Conservation (phyloP, 768 basidiomycete genomes). For the Tulasnella sp. region DNA sequence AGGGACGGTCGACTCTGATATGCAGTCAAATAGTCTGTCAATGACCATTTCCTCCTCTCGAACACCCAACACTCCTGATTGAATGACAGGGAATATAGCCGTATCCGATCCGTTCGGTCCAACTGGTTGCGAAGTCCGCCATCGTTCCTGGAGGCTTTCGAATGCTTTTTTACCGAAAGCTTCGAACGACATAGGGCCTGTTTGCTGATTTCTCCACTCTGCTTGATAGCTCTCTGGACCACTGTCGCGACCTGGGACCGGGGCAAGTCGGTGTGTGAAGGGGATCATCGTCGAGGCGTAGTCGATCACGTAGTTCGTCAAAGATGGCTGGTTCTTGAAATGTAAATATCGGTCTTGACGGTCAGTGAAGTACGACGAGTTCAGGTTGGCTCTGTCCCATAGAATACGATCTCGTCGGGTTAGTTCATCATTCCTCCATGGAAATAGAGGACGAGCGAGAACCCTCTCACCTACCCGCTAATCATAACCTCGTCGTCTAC, state of each 20-base stretch:
- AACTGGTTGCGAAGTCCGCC: slow-evolving; percentile 37
- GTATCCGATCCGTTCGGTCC: slow-evolving; percentile 49
- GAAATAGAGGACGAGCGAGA: background rate
- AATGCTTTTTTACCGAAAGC: slow-evolving; percentile 61
- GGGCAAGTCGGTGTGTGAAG: slow-evolving; percentile 69
- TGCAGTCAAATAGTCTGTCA: slow-evolving; percentile 58
- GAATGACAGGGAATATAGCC: slow-evolving; percentile 78
- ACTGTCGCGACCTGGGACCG: slow-evolving; percentile 13
- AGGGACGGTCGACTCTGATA: slow-evolving; percentile 39
- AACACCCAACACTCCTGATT: slow-evolving; percentile 85
- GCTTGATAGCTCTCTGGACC: slow-evolving; percentile 54
- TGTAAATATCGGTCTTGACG: slow-evolving; percentile 93
- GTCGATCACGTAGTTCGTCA: slow-evolving; percentile 83
- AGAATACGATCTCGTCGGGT: background rate
- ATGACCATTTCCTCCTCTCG: slow-evolving; percentile 80
- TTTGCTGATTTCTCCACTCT: slow-evolving; percentile 66
- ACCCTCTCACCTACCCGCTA: slow-evolving; percentile 70
- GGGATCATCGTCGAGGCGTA: slow-evolving; percentile 69
- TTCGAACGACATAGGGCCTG: slow-evolving; percentile 73
- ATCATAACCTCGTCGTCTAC: slow-evolving; percentile 91
- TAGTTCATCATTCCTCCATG: background rate
- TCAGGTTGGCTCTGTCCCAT: slow-evolving; percentile 82
- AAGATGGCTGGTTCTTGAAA: slow-evolving; percentile 59
- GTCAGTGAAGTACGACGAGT: slow-evolving; percentile 89
- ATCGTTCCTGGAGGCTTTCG: slow-evolving; percentile 57